Conservation (phyloP, 257 asterid genomes). For the Handroanthus guayacan region DNA sequence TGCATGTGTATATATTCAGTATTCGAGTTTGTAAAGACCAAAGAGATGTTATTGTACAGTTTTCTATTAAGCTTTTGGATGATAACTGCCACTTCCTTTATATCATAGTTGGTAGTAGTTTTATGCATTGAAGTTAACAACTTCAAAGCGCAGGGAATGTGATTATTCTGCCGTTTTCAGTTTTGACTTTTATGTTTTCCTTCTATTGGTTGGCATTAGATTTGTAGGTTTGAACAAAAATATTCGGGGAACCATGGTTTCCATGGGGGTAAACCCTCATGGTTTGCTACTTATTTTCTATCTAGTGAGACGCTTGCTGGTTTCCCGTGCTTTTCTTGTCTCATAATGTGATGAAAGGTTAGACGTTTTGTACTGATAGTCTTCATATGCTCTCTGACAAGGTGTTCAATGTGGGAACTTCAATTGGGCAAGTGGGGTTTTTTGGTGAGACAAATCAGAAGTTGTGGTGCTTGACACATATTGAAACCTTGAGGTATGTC, state of each 20-base stretch:
- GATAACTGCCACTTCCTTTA: not conserved
- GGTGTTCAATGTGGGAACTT: constrained; percentile 93
- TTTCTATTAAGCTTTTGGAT: constrained; percentile 2
- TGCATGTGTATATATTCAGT: not conserved
- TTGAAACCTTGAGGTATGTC: constrained; percentile 84
- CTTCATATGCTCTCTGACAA: constrained; percentile 29
- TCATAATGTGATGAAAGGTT: not conserved
- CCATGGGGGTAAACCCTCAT: not conserved
- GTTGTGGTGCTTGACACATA: constrained; percentile 92
- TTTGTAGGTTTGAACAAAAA: not conserved
- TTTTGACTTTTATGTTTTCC: no score
- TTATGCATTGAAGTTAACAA: not conserved
- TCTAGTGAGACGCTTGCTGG: constrained; percentile 1
- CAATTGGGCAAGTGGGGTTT: constrained; percentile 90
- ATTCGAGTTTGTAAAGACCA: constrained; percentile 9
- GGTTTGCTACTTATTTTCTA: constrained; percentile 4
- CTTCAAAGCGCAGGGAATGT: not conserved
- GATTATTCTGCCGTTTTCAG: not conserved
- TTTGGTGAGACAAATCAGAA: constrained; percentile 66
- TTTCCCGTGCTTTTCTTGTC: not conserved
- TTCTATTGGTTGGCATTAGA: not conserved
- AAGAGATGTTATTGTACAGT: constrained; percentile 4
- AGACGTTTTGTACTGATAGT: constrained; percentile 15
- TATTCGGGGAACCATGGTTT: not conserved
- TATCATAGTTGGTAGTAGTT: not conserved